Evolutionary conservation across 2,329 filamentous ascomycete species (phyloP).

Genomic region (Aureobasidium sp.): DNA sequence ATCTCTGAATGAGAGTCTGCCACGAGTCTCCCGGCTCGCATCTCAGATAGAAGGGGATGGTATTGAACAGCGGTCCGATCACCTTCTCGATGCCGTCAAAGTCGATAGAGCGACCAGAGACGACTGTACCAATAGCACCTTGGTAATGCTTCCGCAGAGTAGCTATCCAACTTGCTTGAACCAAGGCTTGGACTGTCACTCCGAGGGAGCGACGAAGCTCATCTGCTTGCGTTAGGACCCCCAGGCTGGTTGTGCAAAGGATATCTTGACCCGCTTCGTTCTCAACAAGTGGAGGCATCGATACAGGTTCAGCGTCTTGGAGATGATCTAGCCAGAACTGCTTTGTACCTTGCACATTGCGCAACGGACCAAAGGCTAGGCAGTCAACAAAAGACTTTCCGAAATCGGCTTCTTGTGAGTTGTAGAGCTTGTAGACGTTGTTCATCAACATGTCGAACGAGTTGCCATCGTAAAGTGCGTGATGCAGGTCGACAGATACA

Average conservation of each 20-base stretch:
- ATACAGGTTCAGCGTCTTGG: slow-evolving; percentile 23
- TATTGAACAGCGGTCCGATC: slow-evolving; percentile 84
- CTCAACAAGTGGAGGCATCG: slow-evolving; percentile 23
- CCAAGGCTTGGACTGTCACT: slow-evolving; percentile 68
- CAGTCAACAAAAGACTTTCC: slow-evolving; percentile 56
- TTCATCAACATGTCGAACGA: slow-evolving; percentile 62
- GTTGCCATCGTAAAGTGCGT: slow-evolving; percentile 78
- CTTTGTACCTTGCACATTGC: slow-evolving; percentile 37
- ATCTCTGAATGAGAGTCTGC: slow-evolving; percentile 50
- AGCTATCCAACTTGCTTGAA: slow-evolving; percentile 67
- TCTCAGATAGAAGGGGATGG: slow-evolving; percentile 59
- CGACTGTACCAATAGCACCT: slow-evolving; percentile 57
- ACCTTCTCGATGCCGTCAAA: slow-evolving; percentile 56
- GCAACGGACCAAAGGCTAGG: slow-evolving; percentile 61
- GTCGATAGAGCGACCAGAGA: slow-evolving; percentile 68
- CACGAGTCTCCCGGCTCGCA: slow-evolving; percentile 43
- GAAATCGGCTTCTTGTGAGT: slow-evolving; percentile 19
- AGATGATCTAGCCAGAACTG: slow-evolving; percentile 62
- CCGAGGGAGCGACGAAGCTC: slow-evolving; percentile 48
- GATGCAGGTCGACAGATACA: slow-evolving; percentile 65
- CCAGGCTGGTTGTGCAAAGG: slow-evolving; percentile 27
- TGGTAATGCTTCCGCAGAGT: slow-evolving; percentile 39
- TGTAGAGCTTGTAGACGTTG: slow-evolving; percentile 47
- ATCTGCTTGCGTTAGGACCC: slow-evolving; percentile 39
- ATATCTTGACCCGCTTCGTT: slow-evolving; percentile 17